Evolutionary conservation across 2,329 filamentous ascomycete species (phyloP).

Genomic region (Aureobasidium sp.): DNA sequence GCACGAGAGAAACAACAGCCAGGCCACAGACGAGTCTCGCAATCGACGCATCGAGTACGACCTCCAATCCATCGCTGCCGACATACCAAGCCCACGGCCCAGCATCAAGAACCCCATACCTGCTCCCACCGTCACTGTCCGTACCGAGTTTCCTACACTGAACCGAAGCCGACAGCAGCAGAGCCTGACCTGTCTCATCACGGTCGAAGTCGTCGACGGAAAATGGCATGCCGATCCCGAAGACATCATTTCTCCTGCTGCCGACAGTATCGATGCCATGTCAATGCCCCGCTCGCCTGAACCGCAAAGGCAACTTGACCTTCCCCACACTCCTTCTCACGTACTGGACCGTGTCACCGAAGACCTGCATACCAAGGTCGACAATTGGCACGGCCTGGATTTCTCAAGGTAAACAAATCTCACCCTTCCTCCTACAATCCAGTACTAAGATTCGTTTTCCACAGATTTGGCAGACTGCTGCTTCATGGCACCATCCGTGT

Average conservation of each 20-base stretch:
- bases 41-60: conserved; percentile 86
- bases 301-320: neutral
- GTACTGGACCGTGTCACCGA: conserved; percentile 79
- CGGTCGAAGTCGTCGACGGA: conserved; percentile 84
- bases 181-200: conserved; percentile 86
- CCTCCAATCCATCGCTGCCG: conserved; percentile 89
- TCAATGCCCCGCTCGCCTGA: conserved; percentile 13
- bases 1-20: conserved; percentile 73
- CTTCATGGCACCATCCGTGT: conserved; percentile 85
- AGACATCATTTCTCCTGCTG: conserved; percentile 53
- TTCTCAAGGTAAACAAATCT: conserved; percentile 57
- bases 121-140: conserved; percentile 81
- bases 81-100: conserved; percentile 62
- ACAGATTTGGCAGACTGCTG: conserved; percentile 80
- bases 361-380: conserved; percentile 74
- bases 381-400: conserved; percentile 97
- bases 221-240: conserved; percentile 85
- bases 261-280: conserved; percentile 5
- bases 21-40: conserved; percentile 62
- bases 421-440: neutral
- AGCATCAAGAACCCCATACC: conserved; percentile 78
- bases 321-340: conserved; percentile 44
- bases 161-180: conserved; percentile 89
- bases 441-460: neutral
- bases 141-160: conserved; percentile 93